Evolutionary conservation across 1,139 yeast genomes (phyloP), one percentile per base, ranked within the genome.

Genomic region (Hansenula sp.): DNA sequence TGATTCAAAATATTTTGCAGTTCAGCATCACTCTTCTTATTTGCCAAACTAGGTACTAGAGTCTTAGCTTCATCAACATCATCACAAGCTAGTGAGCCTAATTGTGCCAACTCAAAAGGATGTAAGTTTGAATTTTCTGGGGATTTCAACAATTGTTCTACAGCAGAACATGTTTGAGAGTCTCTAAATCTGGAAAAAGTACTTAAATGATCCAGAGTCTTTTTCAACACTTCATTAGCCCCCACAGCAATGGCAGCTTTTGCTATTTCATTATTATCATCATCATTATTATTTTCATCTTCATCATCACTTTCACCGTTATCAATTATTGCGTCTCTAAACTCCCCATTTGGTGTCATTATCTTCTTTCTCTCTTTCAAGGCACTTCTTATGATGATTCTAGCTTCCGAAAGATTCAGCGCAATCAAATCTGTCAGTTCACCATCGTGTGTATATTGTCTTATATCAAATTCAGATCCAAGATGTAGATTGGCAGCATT

Each of bases 11-110:
- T 76, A 42, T 88, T 82, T 64, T 90, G 96, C 48, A 93, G 71
- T 60, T 91, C 97, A 40, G 86, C 87, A 54, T 90, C 96, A 7
- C 88, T 77, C 40, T 88, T 90, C 64, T 91, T 91, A 51, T 74
- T 77, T 17, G 79, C 75, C 59, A 93, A 73, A 65, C 96, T 85
- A 39, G 99, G 97, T 50, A 93, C 84, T 59, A 93, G 73, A 25
- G 96, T 88, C 66, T 90, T 88, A 29, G 98, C 98, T 70, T 93
- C 99, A 60, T 93, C 99, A 7, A 96, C 91, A 54, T 93, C 98
- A 61, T 93, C 99, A 66, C 97, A 91, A 36, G 94, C 89, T 52
- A 93, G 72, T 3, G 96, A 88, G 0, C 98, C 96, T 50, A 93
- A 72, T 66, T 93, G 99, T 0, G 99, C 96, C 44, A 89, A 74